Evolutionary conservation across 73 alveolate genomes (phyloP), one percentile per base, ranked within the genome.

Genomic region (Paramecium bursaria): DNA sequence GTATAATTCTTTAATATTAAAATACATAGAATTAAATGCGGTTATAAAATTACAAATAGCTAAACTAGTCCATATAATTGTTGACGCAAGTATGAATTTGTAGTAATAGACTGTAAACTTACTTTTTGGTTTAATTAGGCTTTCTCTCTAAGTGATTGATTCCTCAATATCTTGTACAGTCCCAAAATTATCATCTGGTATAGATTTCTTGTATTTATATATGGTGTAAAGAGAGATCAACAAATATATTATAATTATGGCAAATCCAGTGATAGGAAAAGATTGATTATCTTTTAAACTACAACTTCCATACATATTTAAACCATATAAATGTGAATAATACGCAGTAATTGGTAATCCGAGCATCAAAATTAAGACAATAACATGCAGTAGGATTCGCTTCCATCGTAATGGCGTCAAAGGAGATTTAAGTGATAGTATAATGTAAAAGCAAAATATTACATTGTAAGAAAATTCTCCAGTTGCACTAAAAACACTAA

Each of bases 241-340:
- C 29, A 57, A 49, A 33, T 79, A 79, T 17, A 46, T 23, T 10
- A 48, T 27, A 14, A 79, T 74, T 4, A 79, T 13, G 9, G 54
- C 33, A 2, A 79, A 50, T 13, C 89, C 89, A 21, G 60, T 54
- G 2, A 79, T 39, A 6, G 89, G 85, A 31, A 79, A 79, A 9
- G 85, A 80, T 1, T 49, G 73, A 39, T 79, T 54, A 33, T 39
- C 61, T 31, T 39, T 79, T 4, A 53, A 53, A 13, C 85, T 53
- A 15, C 89, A 79, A n/a, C 85, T 79, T 5, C 89, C 89, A 79
- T 53, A 79, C 29, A 79, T 33, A 30, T 80, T 53, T 21, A 79
- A 30, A 15, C 89, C 89, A 14, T 48, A 26, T 0, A 9, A 25
- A 11, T 54, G 13, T 35, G 89, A 53, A 35, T 39, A 5, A n/a